Percentiles rank a stretch among this genome's conserved stretches.
phyloP scores from a whole-genome alignment of 352 stramenopile species.

The Pilasporangium apinafurcum region DNA sequence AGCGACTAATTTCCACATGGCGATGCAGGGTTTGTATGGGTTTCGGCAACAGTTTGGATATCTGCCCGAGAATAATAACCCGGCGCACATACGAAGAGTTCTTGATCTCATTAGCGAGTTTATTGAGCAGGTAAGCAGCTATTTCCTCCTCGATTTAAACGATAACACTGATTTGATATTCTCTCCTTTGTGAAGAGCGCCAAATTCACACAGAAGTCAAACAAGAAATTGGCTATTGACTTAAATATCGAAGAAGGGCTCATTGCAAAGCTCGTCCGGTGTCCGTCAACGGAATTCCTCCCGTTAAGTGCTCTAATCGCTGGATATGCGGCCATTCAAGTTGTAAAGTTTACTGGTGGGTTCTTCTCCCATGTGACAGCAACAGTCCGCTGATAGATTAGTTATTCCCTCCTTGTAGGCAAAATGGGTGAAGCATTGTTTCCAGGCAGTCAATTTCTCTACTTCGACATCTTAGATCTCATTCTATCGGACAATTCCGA shows the following conservation, averaged over 20 bases:
- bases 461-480: constrained; percentile 20
- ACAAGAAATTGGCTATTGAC: not conserved
- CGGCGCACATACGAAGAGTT: constrained; percentile 8
- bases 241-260: constrained; percentile 6
- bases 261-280: constrained; percentile 11
- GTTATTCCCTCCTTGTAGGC: constrained; percentile 4
- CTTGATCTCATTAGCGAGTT: constrained; percentile 4
- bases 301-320: constrained; percentile 26
- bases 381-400: not conserved
- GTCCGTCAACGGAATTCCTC: constrained; percentile 21
- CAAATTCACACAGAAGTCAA: not conserved
- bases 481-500: constrained; percentile 1
- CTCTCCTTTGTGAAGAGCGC: constrained; percentile 1
- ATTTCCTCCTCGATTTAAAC: not conserved
- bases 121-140: constrained; percentile 7
- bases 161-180: not conserved
- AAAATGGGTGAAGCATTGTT: constrained; percentile 11
- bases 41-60: constrained; percentile 14
- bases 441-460: constrained; percentile 19
- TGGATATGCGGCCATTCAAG: constrained; percentile 19
- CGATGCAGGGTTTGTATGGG: constrained; percentile 17
- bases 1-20: constrained; percentile 5
- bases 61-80: constrained; percentile 17
- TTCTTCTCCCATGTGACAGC: constrained; percentile 6
- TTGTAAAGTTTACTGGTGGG: constrained; percentile 18